Conservation (phyloP, 139 green algal species). For the Desmodesmus armatus region DNA sequence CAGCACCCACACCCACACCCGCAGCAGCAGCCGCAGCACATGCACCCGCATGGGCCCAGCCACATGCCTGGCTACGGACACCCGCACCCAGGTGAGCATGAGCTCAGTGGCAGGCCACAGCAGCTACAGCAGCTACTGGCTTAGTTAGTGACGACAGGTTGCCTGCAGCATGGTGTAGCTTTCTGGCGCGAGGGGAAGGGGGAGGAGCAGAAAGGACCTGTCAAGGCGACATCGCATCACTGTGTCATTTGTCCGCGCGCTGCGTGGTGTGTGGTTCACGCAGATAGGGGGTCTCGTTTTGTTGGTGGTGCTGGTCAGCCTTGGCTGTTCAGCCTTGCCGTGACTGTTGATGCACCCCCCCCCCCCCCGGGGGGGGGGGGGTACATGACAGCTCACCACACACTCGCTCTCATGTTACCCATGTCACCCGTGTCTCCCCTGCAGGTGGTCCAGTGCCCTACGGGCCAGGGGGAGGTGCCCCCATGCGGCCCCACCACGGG, state of each 20-base stretch:
- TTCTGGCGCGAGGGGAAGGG: too few species aligned
- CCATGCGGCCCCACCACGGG: not conserved
- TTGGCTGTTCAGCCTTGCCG: not conserved
- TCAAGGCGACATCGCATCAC: not conserved
- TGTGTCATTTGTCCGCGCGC: not conserved
- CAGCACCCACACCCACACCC: slow-evolving; percentile 2
- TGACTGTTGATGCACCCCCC: not conserved
- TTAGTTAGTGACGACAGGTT: not conserved
- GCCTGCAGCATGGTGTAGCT: not conserved
- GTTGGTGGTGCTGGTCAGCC: not conserved
- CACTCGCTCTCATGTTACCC: not conserved
- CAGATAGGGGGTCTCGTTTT: too few species aligned
- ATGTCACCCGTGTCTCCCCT: not conserved
- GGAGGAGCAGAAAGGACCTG: not conserved
- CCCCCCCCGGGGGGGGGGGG: not conserved
- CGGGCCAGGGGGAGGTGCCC: too few species aligned
- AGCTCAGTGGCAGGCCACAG: not conserved
- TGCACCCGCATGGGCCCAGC: not conserved
- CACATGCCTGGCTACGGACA: not conserved
- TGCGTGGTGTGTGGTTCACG: not conserved
- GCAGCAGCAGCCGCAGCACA: slow-evolving; percentile 27
- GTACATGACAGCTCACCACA: not conserved
- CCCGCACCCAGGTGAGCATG: not conserved
- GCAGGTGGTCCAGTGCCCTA: not conserved
- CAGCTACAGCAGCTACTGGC: not conserved